Conservation (phyloP, 208 protist genomes). For the Porcisia deanei region DNA sequence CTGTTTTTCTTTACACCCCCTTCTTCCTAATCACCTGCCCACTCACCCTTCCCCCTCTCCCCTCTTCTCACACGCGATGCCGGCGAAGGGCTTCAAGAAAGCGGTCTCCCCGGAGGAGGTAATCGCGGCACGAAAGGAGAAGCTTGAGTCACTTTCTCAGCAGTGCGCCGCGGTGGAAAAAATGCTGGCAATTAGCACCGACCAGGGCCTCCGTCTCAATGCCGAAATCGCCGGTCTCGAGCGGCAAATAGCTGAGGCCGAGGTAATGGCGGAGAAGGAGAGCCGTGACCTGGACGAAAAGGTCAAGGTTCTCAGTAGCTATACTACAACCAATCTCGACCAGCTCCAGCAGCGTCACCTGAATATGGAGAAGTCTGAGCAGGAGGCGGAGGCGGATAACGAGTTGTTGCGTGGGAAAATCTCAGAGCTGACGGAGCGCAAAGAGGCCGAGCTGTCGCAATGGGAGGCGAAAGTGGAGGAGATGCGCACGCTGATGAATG, state of each 20-base stretch:
- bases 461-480: conserved; percentile 87
- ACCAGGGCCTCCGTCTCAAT: conserved; percentile 59
- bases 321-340: conserved; percentile 74
- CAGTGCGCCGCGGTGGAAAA: conserved; percentile 80
- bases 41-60: not conserved
- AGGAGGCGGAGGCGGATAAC: conserved; percentile 71
- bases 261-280: conserved; percentile 60
- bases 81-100: conserved; percentile 47
- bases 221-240: conserved; percentile 57
- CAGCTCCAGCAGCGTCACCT: conserved; percentile 80
- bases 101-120: conserved; percentile 52
- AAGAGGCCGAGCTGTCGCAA: conserved; percentile 67
- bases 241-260: conserved; percentile 55
- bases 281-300: conserved; percentile 58
- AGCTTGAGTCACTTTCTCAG: conserved; percentile 49
- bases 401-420: conserved; percentile 57
- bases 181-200: conserved; percentile 78
- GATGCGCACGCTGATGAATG: conserved; percentile 80
- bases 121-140: conserved; percentile 64
- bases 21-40: not conserved
- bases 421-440: conserved; percentile 48
- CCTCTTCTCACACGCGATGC: conserved; percentile 10
- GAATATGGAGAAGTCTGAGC: conserved; percentile 62
- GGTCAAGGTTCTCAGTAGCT: conserved; percentile 56
- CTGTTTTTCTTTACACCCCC: not conserved